Percentiles rank a stretch among this genome's conserved stretches.
Conservation (phyloP, 2,329 filamentous ascomycete species). For the Stachybotrys chlorohalonatus region DNA sequence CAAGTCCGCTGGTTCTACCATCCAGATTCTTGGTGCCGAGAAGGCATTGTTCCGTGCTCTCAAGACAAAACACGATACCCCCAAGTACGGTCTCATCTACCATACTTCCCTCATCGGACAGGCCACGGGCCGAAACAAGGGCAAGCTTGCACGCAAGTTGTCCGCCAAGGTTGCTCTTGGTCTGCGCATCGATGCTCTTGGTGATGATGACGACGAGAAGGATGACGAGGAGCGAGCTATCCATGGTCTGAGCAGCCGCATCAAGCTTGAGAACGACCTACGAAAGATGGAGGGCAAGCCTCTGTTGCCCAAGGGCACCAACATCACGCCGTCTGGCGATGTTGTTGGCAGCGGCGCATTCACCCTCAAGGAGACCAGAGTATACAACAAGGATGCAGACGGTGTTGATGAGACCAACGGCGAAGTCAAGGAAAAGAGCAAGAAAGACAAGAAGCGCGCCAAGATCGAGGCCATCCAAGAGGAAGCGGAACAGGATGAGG, state of each 20-base stretch:
- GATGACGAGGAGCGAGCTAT: conserved; percentile 85
- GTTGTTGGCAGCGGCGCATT: conserved; percentile 62
- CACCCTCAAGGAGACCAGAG: conserved; percentile 83
- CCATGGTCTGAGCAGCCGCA: conserved; percentile 63
- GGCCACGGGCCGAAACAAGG: conserved; percentile 97
- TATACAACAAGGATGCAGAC: conserved; percentile 93
- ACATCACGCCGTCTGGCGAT: conserved; percentile 66
- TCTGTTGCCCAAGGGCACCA: conserved; percentile 64
- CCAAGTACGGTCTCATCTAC: conserved; percentile 95
- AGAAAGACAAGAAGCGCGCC: conserved; percentile 34
- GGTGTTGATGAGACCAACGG: conserved; percentile 48
- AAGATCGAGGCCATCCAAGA: conserved; percentile 22
- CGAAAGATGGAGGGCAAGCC: conserved; percentile 85
- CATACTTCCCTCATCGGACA: conserved; percentile 91
- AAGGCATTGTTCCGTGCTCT: conserved; percentile 97
- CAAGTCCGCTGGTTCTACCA: conserved; percentile 89
- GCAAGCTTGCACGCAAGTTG: conserved; percentile 95
- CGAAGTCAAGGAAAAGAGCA: conserved; percentile 22
- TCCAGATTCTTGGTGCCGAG: conserved; percentile 96
- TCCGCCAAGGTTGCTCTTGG: conserved; percentile 89
- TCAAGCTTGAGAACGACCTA: conserved; percentile 68
- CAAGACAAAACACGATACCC: conserved; percentile 98
- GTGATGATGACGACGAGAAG: conserved; percentile 49
- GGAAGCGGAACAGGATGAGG: conserved; percentile 28
- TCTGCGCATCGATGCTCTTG: conserved; percentile 78